Percentiles rank a stretch among this genome's conserved stretches.
These are phyloP conservation scores for Helichrysum umbraculigerum DNA, from an alignment of 129 eudicot species.

Conservation along the genomic window DNA sequence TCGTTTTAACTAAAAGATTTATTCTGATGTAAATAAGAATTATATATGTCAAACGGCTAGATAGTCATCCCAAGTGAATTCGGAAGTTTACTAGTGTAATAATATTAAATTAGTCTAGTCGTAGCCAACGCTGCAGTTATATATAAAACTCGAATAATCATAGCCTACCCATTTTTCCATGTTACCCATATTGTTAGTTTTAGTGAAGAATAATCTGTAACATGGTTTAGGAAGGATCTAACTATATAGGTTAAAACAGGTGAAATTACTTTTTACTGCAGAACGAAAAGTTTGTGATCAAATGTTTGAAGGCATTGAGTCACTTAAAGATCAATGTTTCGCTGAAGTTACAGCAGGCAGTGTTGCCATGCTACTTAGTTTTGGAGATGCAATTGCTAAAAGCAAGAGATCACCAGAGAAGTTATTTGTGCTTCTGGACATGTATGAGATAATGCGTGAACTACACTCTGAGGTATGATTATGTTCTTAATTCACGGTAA, in stretches of 20 bases:
- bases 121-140: neutral
- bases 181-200: neutral
- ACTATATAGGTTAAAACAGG: conserved; percentile 48
- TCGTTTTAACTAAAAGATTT: neutral
- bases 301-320: conserved; percentile 87
- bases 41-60: neutral
- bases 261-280: conserved; percentile 90
- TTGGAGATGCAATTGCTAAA: conserved; percentile 97
- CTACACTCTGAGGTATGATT: conserved; percentile 86
- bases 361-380: conserved; percentile 91
- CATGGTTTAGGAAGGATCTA: conserved; percentile 18
- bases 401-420: conserved; percentile 98
- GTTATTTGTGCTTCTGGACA: conserved; percentile 90
- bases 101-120: neutral
- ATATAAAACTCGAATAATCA: neutral
- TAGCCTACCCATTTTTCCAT: neutral
- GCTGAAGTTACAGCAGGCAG: conserved; percentile 95
- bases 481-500: neutral
- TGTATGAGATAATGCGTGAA: conserved; percentile 99
- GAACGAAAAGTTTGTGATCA: conserved; percentile 95
- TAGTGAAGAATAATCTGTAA: neutral
- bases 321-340: conserved; percentile 89
- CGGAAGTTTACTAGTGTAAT: neutral
- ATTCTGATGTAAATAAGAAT: neutral
- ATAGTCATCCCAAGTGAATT: neutral